Evolutionary conservation across 768 basidiomycete species (phyloP).

Genomic region (Russula vinacea): DNA sequence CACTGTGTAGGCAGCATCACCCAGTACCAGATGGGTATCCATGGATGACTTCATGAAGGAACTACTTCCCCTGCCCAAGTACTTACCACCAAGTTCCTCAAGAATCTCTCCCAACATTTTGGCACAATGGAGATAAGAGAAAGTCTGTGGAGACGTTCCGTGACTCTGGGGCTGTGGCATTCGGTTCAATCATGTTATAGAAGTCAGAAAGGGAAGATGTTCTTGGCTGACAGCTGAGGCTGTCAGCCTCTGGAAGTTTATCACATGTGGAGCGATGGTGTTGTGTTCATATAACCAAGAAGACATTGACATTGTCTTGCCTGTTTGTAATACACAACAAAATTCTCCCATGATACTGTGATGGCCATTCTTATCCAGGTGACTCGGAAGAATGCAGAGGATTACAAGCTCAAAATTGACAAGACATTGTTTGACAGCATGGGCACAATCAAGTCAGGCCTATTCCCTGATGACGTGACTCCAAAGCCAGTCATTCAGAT

Average conservation of each 20-base stretch:
- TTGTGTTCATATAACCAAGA: neutral
- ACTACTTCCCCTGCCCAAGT: neutral
- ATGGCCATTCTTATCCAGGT: neutral
- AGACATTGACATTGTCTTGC: neutral
- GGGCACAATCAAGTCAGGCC: neutral
- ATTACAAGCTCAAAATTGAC: too few species aligned
- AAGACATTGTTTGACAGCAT: neutral
- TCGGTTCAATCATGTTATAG: constrained; percentile 9
- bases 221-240: neutral
- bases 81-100: neutral
- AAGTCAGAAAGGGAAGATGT: neutral
- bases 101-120: neutral
- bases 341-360: neutral
- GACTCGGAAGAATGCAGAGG: neutral
- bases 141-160: neutral
- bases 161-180: neutral
- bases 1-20: neutral
- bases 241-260: neutral
- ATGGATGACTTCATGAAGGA: neutral
- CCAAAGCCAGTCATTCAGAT: neutral
- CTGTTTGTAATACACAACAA: neutral
- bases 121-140: neutral
- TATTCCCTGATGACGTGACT: neutral
- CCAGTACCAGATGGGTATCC: neutral
- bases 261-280: neutral